These are phyloP conservation scores for Aciculosporium take DNA, from an alignment of 2,329 filamentous ascomycete species.

Conservation along the genomic window DNA sequence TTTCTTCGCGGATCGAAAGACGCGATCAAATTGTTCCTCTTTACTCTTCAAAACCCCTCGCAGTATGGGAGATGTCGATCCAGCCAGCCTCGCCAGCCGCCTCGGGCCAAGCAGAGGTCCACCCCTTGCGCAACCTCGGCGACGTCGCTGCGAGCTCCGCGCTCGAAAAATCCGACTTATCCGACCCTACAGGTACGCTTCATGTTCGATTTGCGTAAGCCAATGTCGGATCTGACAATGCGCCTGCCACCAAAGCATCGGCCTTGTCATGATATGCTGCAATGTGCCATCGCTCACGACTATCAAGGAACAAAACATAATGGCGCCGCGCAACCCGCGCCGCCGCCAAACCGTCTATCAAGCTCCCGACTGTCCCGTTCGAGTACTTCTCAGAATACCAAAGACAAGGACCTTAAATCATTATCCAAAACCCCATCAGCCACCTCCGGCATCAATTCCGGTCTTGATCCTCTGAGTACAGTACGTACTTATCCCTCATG, in stretches of 20 bases:
- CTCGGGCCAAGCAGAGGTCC: slow-evolving; percentile 15
- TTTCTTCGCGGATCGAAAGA: background rate
- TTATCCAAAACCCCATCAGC: slow-evolving; percentile 14
- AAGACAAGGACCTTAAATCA: slow-evolving; percentile 18
- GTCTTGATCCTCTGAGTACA: slow-evolving; percentile 25
- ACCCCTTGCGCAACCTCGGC: slow-evolving; percentile 13
- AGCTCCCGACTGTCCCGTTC: slow-evolving; percentile 33
- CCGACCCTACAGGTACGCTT: slow-evolving; percentile 18
- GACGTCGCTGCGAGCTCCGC: slow-evolving; percentile 13
- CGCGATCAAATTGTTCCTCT: background rate
- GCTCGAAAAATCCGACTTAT: slow-evolving; percentile 13
- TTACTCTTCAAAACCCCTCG: background rate
- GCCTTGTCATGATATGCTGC: background rate
- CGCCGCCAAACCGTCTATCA: slow-evolving; percentile 9
- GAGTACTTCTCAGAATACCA: slow-evolving; percentile 39
- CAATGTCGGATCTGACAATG: background rate
- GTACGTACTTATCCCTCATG: slow-evolving; percentile 12
- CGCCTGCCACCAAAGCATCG: background rate
- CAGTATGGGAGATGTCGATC: slow-evolving; percentile 24
- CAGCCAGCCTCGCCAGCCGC: slow-evolving; percentile 15
- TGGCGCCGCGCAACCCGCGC: slow-evolving; percentile 5
- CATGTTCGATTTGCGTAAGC: background rate
- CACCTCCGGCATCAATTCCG: slow-evolving; percentile 13
- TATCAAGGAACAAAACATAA: slow-evolving; percentile 4
- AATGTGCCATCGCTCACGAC: background rate